Percentiles rank a stretch among this genome's conserved stretches.
These are phyloP conservation scores for Claviceps humidiphila DNA, from an alignment of 2,329 filamentous ascomycete genomes.

Conservation along the genomic window DNA sequence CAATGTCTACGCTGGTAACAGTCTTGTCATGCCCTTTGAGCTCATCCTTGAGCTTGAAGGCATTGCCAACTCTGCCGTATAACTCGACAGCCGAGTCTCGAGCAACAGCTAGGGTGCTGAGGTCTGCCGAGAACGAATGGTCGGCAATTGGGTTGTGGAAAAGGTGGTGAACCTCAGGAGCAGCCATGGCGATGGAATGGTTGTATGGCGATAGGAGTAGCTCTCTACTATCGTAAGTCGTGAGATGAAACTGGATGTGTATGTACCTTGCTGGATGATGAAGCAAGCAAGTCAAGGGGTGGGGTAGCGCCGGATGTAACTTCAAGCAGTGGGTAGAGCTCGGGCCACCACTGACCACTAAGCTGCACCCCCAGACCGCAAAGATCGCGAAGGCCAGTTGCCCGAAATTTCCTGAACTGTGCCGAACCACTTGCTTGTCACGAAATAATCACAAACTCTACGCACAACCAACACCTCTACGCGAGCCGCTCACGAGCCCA, in stretches of 20 bases:
- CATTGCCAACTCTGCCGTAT: conserved; percentile 58
- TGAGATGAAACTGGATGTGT: background rate
- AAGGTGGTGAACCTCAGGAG: conserved; percentile 87
- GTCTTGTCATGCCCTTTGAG: conserved; percentile 95
- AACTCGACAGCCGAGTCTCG: conserved; percentile 85
- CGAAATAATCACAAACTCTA: background rate
- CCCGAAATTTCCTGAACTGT: conserved; percentile 2
- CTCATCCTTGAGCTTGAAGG: conserved; percentile 79
- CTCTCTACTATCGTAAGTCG: conserved; percentile 85
- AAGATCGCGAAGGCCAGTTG: conserved; percentile 1
- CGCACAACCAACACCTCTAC: background rate
- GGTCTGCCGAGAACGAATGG: conserved; percentile 95
- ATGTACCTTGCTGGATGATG: background rate
- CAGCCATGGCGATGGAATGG: conserved; percentile 47
- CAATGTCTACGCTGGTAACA: conserved; percentile 92
- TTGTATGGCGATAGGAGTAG: conserved; percentile 35
- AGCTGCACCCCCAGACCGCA: background rate
- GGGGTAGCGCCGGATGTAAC: background rate
- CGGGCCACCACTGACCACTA: background rate
- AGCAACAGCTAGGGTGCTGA: conserved; percentile 75
- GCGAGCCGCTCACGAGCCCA: background rate
- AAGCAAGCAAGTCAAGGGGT: background rate
- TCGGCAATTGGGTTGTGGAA: conserved; percentile 95
- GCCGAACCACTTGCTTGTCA: background rate
- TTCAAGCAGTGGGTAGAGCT: background rate